Base-by-base conservation (phyloP, 2,329 filamentous ascomycete genomes). In the Epichloe sp. region DNA sequence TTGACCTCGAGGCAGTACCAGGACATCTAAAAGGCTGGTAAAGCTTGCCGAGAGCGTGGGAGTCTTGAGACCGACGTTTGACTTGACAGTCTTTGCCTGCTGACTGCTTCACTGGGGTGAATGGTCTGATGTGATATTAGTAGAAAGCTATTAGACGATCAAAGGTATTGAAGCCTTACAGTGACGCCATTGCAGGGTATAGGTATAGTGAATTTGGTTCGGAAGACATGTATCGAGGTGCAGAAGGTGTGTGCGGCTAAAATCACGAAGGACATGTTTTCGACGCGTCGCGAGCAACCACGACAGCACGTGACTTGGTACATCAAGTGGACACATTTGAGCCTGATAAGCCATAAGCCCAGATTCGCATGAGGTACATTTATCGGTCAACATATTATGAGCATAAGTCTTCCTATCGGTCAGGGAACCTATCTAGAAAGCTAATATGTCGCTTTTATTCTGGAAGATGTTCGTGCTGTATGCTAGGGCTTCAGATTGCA, bases 11-110 rank as follows among this genome's bases (percentile, higher is more conserved):
- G 34, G 89, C 87, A 43, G 85, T 82, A 1, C 90, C 88, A 2
- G 93, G 93, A 59, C 91, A 97, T 72, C 84, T 94, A 71, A 98
- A 98, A 0, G 93, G 93, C 62, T 84, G 90, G 60, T 60, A 56
- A 34, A 67, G 59, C 40, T 57, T 58, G 43, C 59, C 59, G 42
- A 61, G 41, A n/a, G 59, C 59, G 11, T 61, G 47, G 12, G 52
- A 37, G n/a, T 38, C 51, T 17, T 50, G 51, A 35, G n/a, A 26
- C 14, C 48, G 49, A 17, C 48, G 50, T 21, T 49, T 42, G 31
- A 48, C 31, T 15, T 21, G 11, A 26, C 31, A n/a, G 23, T 47
- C 38, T 26, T 44, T 40, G 36, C 45, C 26, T 31, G 36, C n/a
- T 10, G 37, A 44, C 40, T 44, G 40, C 50, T 52, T 40, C 8